These are phyloP conservation scores for Rhizopogon sp. DNA, from an alignment of 768 basidiomycete genomes.

Conservation along the genomic window DNA sequence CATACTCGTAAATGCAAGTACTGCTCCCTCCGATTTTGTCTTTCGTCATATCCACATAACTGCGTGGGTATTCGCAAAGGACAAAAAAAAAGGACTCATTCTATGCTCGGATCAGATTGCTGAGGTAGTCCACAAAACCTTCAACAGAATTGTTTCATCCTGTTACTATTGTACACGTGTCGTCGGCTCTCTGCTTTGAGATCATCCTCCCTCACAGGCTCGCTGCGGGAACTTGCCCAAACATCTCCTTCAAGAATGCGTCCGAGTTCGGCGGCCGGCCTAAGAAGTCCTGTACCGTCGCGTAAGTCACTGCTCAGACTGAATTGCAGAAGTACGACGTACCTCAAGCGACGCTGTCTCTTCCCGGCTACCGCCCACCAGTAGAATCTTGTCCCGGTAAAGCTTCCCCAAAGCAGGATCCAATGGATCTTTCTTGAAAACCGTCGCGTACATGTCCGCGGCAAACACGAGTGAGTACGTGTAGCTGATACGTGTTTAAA, in stretches of 20 bases:
- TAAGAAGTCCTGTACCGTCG: conserved; percentile 58
- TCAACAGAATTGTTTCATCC: too few species aligned
- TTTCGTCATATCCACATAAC: too few species aligned
- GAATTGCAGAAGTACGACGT: conserved; percentile 1
- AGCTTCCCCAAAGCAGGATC: conserved; percentile 57
- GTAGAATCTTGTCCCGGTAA: conserved; percentile 75
- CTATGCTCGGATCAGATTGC: too few species aligned
- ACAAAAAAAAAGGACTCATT: too few species aligned
- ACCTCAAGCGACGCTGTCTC: conserved; percentile 79
- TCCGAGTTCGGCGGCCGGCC: conserved; percentile 70
- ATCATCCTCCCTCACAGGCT: conserved; percentile 20
- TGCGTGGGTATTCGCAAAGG: too few species aligned
- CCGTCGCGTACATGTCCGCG: conserved; percentile 58
- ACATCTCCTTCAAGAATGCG: conserved; percentile 67
- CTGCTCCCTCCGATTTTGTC: too few species aligned
- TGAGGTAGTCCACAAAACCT: too few species aligned
- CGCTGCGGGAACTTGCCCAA: conserved; percentile 38
- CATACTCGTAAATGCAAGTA: too few species aligned
- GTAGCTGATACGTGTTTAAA: conserved; percentile 34
- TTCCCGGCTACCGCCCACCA: conserved; percentile 72
- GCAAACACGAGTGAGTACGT: conserved; percentile 69
- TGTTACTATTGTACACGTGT: not conserved
- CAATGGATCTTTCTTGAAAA: conserved; percentile 80
- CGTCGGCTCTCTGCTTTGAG: too few species aligned
- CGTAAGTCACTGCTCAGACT: not conserved